Evolutionary conservation across 305 asterid species (phyloP), one percentile per base, ranked within the genome.

Genomic region (Rubia tinctorum): DNA sequence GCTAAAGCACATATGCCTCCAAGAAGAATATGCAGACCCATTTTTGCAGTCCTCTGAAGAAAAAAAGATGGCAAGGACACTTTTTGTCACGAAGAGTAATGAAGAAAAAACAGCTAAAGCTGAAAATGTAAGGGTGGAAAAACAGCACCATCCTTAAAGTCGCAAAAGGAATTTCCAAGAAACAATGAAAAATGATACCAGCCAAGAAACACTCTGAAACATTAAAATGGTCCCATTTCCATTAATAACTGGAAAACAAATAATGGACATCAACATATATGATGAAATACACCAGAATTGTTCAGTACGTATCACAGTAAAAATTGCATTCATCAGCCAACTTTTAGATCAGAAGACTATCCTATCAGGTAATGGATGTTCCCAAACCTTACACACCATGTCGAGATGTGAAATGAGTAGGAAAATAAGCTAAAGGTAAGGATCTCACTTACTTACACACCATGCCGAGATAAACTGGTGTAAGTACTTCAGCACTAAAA

Each of bases 1-100:
- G 96, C 86, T 86, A 93, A 85, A 55, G 98, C 98, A 77, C 98
- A 91, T 58, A 93, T 75, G 68, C 98, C 96, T 76, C 97, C 98
- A 72, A 93, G 97, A 85, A 93, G 96, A 80, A 93, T 84, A 78
- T 93, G 95, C 85, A 91, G 89, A 66, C 96, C 98, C 80, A 82
- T 91, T 83, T 83, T 91, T 73, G 97, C 97, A 77, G 97, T 87
- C 81, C 74, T 87, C 98, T 92, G 92, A 85, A 81, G 66, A 73
- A 42, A 23, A 77, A 64, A 75, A 53, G 62, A 77, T 68, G 77
- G 77, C 68, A 55, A 55, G 73, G 74, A 42, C 30, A 64, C 60
- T 68, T 61, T 62, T 55, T 15, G 13, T 71, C 18, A 20, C 15
- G n/a, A 8, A 6, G 37, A 55, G 63, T 13, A 14, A 23, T 8